Evolutionary conservation across 768 basidiomycete species (phyloP).

Genomic region (Psilocybe sp.): DNA sequence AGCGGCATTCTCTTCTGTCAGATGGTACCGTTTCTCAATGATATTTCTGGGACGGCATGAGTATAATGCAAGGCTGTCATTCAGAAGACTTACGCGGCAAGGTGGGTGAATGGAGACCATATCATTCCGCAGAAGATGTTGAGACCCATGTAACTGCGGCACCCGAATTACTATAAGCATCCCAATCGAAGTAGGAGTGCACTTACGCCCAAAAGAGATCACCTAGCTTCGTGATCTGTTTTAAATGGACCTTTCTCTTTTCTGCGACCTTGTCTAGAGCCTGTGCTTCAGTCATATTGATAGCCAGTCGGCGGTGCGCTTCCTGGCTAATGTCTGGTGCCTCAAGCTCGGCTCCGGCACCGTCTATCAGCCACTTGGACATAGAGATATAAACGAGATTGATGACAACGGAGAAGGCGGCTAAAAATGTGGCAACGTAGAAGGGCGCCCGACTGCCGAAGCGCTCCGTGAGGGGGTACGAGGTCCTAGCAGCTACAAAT

Average conservation of each 20-base stretch:
- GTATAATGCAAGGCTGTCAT: neutral
- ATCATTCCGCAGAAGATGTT: conserved; percentile 75
- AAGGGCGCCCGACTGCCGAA: conserved; percentile 76
- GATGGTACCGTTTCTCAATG: conserved; percentile 61
- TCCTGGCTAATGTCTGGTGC: conserved; percentile 59
- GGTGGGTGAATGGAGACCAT: conserved; percentile 77
- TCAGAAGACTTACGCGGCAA: conserved; percentile 57
- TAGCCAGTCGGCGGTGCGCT: conserved; percentile 39
- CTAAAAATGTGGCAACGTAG: conserved; percentile 61
- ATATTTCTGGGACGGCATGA: conserved; percentile 51
- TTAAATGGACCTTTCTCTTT: conserved; percentile 59
- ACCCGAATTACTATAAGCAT: conserved; percentile 4
- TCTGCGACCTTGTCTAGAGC: conserved; percentile 64
- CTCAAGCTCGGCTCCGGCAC: conserved; percentile 61
- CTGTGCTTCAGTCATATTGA: conserved; percentile 52
- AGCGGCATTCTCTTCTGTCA: conserved; percentile 60
- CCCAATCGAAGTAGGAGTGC: neutral
- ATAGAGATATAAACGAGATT: conserved; percentile 66
- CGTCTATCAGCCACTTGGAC: conserved; percentile 63
- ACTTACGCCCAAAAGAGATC: conserved; percentile 79
- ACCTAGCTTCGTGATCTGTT: conserved; percentile 62
- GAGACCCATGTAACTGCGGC: conserved; percentile 62
- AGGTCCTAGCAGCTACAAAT: conserved; percentile 71
- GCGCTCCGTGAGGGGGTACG: conserved; percentile 68
- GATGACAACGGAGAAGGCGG: conserved; percentile 62